phyloP scores from a whole-genome alignment of 2,329 filamentous ascomycete species.

The Lachnellula subtilissima region DNA sequence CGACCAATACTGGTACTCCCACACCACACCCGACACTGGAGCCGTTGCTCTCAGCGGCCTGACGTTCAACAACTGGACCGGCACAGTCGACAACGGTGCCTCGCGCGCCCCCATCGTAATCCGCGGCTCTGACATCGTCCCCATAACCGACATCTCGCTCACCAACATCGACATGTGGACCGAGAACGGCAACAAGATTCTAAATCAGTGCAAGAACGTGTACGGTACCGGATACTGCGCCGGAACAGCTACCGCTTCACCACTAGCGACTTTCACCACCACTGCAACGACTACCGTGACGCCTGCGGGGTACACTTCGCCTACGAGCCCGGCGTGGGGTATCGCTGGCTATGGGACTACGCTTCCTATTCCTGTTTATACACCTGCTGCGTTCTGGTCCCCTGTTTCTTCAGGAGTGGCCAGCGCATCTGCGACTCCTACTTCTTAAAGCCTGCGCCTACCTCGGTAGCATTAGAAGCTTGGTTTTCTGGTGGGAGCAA shows the following conservation, averaged over 20 bases:
- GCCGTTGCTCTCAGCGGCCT: conserved; percentile 23
- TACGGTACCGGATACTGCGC: conserved; percentile 31
- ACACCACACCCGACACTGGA: conserved; percentile 23
- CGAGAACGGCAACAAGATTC: conserved; percentile 17
- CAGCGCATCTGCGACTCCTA: neutral
- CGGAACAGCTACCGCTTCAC: conserved; percentile 19
- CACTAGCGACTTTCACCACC: conserved; percentile 27
- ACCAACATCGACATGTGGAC: conserved; percentile 36
- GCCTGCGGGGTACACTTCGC: conserved; percentile 28
- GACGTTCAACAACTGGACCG: conserved; percentile 31
- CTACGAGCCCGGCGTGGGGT: conserved; percentile 31
- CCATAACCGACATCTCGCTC: conserved; percentile 31
- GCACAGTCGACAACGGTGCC: conserved; percentile 31
- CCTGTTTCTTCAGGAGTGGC: neutral
- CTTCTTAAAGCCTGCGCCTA: neutral
- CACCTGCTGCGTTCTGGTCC: conserved; percentile 31
- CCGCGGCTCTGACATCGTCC: conserved; percentile 31
- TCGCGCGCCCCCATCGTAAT: conserved; percentile 30
- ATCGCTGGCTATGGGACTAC: conserved; percentile 32
- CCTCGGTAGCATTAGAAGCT: neutral
- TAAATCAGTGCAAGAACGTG: conserved; percentile 34
- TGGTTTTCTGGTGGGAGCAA: neutral
- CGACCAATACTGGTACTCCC: conserved; percentile 26
- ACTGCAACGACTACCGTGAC: conserved; percentile 8
- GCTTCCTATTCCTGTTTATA: conserved; percentile 26